Conservation (phyloP, 2,329 filamentous ascomycete genomes). For the Talaromyces funiculosus region DNA sequence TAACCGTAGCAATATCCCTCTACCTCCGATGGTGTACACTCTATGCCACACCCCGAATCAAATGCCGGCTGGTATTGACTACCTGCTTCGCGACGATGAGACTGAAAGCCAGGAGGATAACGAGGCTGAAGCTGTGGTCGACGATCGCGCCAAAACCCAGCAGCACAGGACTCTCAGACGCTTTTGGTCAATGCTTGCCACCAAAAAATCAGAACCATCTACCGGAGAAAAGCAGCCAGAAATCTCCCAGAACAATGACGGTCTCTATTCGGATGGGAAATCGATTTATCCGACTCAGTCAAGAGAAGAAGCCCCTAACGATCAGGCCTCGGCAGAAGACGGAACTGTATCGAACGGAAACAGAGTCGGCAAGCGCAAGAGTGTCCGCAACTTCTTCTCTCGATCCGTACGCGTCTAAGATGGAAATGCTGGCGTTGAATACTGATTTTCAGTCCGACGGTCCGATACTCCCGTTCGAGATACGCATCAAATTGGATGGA, state of each 20-base stretch:
- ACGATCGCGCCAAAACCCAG: background rate
- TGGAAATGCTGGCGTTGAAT: background rate
- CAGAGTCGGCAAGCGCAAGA: constrained; percentile 7
- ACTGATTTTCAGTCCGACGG: background rate
- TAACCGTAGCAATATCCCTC: constrained; percentile 13
- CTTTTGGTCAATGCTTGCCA: background rate
- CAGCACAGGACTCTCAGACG: background rate
- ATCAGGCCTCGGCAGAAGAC: background rate
- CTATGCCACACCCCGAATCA: constrained; percentile 13
- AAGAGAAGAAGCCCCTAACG: no score
- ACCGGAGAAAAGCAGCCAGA: background rate
- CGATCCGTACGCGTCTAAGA: background rate
- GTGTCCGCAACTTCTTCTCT: constrained; percentile 14
- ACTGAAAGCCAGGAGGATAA: background rate
- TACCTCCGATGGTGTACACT: constrained; percentile 19
- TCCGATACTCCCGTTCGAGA: no score
- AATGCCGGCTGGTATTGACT: constrained; percentile 3
- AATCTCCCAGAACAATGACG: background rate
- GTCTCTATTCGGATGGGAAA: background rate
- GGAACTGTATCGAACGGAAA: background rate
- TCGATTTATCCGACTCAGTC: background rate
- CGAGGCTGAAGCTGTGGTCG: background rate
- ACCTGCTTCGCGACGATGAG: background rate
- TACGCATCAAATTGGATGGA: background rate
- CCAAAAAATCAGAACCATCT: background rate